Evolutionary conservation across 1,284 basidiomycete genomes (phyloP).

Genomic region (Inonotus obliquus): DNA sequence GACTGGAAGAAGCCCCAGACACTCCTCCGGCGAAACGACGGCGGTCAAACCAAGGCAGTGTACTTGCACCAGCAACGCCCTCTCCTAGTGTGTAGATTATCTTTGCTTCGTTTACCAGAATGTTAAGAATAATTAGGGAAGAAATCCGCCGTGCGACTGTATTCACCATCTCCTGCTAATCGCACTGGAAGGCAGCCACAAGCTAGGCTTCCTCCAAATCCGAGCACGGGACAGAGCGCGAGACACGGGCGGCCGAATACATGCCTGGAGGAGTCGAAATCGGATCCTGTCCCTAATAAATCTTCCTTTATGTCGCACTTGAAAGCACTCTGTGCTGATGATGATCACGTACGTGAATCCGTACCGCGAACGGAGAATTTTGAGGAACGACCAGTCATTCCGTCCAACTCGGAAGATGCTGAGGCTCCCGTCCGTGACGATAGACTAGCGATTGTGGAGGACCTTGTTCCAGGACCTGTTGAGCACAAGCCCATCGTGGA

Average conservation of each 20-base stretch:
- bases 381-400: slow-evolving; percentile 19
- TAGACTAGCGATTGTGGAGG: slow-evolving; percentile 66
- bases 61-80: slow-evolving; percentile 62
- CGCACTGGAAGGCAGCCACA: not conserved
- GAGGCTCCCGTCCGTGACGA: slow-evolving; percentile 49
- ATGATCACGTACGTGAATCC: slow-evolving; percentile 7
- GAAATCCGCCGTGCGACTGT: slow-evolving; percentile 10
- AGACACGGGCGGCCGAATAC: not conserved
- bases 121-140: slow-evolving; percentile 8
- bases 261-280: not conserved
- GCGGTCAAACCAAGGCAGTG: slow-evolving; percentile 36
- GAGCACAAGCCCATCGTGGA: slow-evolving; percentile 61
- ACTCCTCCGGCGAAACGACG: slow-evolving; percentile 44
- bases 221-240: not conserved
- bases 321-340: slow-evolving; percentile 2
- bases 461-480: slow-evolving; percentile 69
- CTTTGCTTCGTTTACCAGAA: not conserved
- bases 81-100: slow-evolving; percentile 53
- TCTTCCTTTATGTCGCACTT: slow-evolving; percentile 18
- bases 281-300: not conserved
- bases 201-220: not conserved
- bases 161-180: slow-evolving; percentile 1
- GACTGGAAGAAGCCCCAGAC: slow-evolving; percentile 34
- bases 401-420: not conserved
- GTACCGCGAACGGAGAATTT: slow-evolving; percentile 21